These are phyloP conservation scores for Pezicula rhizophila DNA, from an alignment of 2,329 filamentous ascomycete genomes.

Conservation along the genomic window DNA sequence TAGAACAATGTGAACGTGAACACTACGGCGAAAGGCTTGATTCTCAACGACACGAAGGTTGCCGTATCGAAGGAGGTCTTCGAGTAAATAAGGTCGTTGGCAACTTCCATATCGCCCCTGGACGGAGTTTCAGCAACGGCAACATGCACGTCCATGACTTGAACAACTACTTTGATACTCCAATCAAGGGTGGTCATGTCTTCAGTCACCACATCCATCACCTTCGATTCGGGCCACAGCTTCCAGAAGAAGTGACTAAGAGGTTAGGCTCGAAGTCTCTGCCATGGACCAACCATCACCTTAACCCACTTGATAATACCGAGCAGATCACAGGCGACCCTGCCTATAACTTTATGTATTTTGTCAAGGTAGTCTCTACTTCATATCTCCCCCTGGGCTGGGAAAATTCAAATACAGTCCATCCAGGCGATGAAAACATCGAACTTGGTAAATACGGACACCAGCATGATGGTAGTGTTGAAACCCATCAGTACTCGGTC, in stretches of 20 bases:
- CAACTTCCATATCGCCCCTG: slow-evolving; percentile 97
- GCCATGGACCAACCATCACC: slow-evolving; percentile 81
- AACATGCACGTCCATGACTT: slow-evolving; percentile 98
- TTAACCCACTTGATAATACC: slow-evolving; percentile 83
- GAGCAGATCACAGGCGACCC: slow-evolving; percentile 73
- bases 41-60: slow-evolving; percentile 83
- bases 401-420: slow-evolving; percentile 44
- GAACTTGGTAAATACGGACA: slow-evolving; percentile 65
- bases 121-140: slow-evolving; percentile 90
- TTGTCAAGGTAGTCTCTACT: slow-evolving; percentile 95
- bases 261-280: slow-evolving; percentile 50
- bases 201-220: slow-evolving; percentile 87
- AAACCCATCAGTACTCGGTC: slow-evolving; percentile 97
- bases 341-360: slow-evolving; percentile 97
- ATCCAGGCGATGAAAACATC: slow-evolving; percentile 43
- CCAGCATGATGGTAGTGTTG: slow-evolving; percentile 70
- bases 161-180: slow-evolving; percentile 83
- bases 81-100: slow-evolving; percentile 98
- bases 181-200: slow-evolving; percentile 66
- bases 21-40: slow-evolving; percentile 88
- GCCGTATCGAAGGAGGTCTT: slow-evolving; percentile 84
- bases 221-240: slow-evolving; percentile 85
- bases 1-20: slow-evolving; percentile 93
- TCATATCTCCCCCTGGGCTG: slow-evolving; percentile 90
- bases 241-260: slow-evolving; percentile 64